Evolutionary conservation across 257 asterid species (phyloP).

Genomic region (Scutellaria galericulata): DNA sequence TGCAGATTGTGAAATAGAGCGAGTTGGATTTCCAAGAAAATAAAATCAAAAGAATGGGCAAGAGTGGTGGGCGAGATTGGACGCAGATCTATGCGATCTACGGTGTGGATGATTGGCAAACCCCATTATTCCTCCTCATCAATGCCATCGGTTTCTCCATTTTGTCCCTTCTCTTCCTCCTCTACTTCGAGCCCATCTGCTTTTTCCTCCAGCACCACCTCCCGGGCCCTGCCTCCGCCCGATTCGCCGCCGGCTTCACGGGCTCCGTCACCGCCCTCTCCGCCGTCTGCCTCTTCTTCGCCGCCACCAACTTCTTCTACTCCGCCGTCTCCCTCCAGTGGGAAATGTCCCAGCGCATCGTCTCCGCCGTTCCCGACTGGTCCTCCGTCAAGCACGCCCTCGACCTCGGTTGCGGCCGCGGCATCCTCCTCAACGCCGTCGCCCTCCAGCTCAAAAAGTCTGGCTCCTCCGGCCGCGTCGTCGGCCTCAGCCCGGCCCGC

Average conservation of each 20-base stretch:
- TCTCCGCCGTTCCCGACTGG: slow-evolving; percentile 81
- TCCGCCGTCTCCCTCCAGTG: slow-evolving; percentile 88
- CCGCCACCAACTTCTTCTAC: slow-evolving; percentile 81
- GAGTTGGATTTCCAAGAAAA: too few species aligned
- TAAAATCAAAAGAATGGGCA: slow-evolving; percentile 53
- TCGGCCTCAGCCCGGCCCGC: slow-evolving; percentile 73
- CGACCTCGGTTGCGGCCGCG: slow-evolving; percentile 96
- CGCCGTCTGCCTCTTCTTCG: slow-evolving; percentile 84
- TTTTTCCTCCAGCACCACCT: slow-evolving; percentile 51
- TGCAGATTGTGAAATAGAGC: slow-evolving; percentile 4
- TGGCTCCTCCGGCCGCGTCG: slow-evolving; percentile 91
- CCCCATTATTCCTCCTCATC: slow-evolving; percentile 72
- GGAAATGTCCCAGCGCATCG: slow-evolving; percentile 95
- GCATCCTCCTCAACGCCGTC: slow-evolving; percentile 86
- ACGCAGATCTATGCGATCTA: slow-evolving; percentile 95
- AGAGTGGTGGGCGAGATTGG: slow-evolving; percentile 81
- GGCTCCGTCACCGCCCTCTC: slow-evolving; percentile 91
- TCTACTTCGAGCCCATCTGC: slow-evolving; percentile 84
- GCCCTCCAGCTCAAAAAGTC: slow-evolving; percentile 90
- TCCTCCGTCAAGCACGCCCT: slow-evolving; percentile 85
- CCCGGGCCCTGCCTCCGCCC: slow-evolving; percentile 75
- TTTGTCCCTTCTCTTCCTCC: slow-evolving; percentile 64
- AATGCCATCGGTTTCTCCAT: slow-evolving; percentile 69
- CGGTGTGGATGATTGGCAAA: slow-evolving; percentile 90
- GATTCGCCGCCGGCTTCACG: slow-evolving; percentile 81